Evolutionary conservation across 768 basidiomycete genomes (phyloP), one percentile per base, ranked within the genome.

Genomic region (Xerocomellus intermedius): DNA sequence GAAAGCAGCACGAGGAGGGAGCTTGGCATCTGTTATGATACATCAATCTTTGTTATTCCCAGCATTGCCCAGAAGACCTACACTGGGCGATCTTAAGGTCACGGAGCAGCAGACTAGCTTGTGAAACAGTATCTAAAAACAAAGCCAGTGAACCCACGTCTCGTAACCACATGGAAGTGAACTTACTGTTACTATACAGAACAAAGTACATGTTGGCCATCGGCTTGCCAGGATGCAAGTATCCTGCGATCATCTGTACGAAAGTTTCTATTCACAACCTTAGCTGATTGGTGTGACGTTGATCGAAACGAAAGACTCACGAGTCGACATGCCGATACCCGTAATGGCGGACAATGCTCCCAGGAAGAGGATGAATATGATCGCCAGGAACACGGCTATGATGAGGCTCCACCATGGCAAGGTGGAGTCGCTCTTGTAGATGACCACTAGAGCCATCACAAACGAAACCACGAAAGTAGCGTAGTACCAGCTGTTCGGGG

Each of bases 1-100:
- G 67, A 87, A 86, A 3, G 85, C 81, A 33, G 79, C 79, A 9
- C 84, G 81, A 42, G 85, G 85, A 36, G 85, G 82, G 39, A 87
- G 76, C 70, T 86, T 86, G 22, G 78, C 56, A 50, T 72, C 69
- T 70, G 35, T 46, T 1, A 26, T n/a, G 5, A 47, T 19, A 12
- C 1, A 38, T 60, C 8, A 77, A 61, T 78, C 74, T 64, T 77
- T 77, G 33, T 72, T 75, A 64, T 67, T 33, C 5, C 19, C 3
- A 37, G 4, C 14, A 45, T 28, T 16, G 7, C 21, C 2, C 5
- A 3, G 8, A 43, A 46, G 17, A 36, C 54, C 4, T 55, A 64
- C 65, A 67, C 57, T 65, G 69, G 53, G 51, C 62, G 22, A 67
- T 78, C 64, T 85, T 86, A 8, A 85, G 72, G 60, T 86, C 84